Evolutionary conservation across 228 moss, liverwort and hornwort species (phyloP).

Genomic region (Sphagnum fallax): DNA sequence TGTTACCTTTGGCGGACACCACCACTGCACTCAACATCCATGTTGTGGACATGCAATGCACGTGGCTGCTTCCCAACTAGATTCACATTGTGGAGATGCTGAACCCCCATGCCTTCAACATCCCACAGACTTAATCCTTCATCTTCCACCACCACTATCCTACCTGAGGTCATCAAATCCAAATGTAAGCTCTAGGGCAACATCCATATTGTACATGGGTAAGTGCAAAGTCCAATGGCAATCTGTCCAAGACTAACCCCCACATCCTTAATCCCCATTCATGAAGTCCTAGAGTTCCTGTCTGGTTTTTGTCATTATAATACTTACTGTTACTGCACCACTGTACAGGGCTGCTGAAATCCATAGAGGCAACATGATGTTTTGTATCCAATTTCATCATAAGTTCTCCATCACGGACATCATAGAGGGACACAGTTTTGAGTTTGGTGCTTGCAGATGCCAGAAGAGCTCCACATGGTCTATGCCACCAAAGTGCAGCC

Average conservation of each 20-base stretch:
- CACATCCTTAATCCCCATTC: too few relatives aligned
- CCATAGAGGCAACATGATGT: constrained; percentile 54
- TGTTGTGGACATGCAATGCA: constrained; percentile 73
- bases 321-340: constrained; percentile 68
- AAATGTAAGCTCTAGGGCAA: too few relatives aligned
- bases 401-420: constrained; percentile 86
- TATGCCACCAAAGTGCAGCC: constrained; percentile 82
- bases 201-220: too few relatives aligned
- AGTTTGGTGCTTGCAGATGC: constrained; percentile 70
- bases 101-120: constrained; percentile 70
- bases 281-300: too few relatives aligned
- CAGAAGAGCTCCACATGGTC: constrained; percentile 87
- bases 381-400: constrained; percentile 80
- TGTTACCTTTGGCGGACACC: constrained; percentile 81
- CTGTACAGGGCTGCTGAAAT: constrained; percentile 74
- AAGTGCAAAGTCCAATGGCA: too few relatives aligned
- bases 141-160: constrained; percentile 72
- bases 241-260: too few relatives aligned
- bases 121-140: constrained; percentile 80
- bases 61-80: constrained; percentile 59
- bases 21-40: constrained; percentile 78
- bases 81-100: constrained; percentile 50
- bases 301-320: background rate
- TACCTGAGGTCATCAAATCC: constrained; percentile 22
- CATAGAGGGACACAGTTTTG: constrained; percentile 65